Percentiles rank a stretch among this genome's conserved stretches.
Evolutionary conservation across 2,329 filamentous ascomycete genomes (phyloP).

Genomic region (Sporothrix variecibatus): DNA sequence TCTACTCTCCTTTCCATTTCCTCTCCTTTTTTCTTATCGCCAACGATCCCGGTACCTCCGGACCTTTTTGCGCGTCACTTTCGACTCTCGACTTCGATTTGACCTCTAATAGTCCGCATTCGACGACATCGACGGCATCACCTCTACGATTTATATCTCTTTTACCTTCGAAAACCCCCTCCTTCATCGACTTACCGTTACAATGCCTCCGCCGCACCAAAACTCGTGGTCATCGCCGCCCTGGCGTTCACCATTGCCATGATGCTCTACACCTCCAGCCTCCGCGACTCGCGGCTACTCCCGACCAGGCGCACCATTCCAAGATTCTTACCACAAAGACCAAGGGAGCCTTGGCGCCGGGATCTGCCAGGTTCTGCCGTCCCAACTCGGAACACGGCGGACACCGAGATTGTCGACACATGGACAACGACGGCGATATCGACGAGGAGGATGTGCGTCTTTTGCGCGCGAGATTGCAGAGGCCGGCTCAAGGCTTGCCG

Average conservation of each 20-base stretch:
- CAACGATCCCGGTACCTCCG: not conserved
- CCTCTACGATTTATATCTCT: not conserved
- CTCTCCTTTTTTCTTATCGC: not conserved
- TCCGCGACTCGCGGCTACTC: constrained; percentile 53
- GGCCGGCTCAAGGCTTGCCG: constrained; percentile 67
- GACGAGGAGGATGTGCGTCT: constrained; percentile 58
- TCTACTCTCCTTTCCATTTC: not conserved
- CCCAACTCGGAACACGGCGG: constrained; percentile 30
- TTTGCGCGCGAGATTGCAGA: constrained; percentile 58
- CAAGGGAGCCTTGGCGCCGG: constrained; percentile 49
- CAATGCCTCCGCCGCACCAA: constrained; percentile 72
- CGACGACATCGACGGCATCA: not conserved
- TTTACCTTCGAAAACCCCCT: not conserved
- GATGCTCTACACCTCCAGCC: constrained; percentile 71
- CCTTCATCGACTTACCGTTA: constrained; percentile 13
- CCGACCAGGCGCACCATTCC: constrained; percentile 45
- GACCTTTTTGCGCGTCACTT: not conserved
- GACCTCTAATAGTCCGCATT: not conserved
- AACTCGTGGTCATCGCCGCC: constrained; percentile 65
- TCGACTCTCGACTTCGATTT: not conserved
- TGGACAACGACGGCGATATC: constrained; percentile 57
- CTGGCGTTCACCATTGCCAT: constrained; percentile 66
- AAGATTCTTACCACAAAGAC: constrained; percentile 65
- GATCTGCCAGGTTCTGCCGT: constrained; percentile 35
- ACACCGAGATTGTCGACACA: constrained; percentile 50